These are phyloP conservation scores for Naganishia vishniacii DNA, from an alignment of 768 basidiomycete genomes.

Conservation along the genomic window DNA sequence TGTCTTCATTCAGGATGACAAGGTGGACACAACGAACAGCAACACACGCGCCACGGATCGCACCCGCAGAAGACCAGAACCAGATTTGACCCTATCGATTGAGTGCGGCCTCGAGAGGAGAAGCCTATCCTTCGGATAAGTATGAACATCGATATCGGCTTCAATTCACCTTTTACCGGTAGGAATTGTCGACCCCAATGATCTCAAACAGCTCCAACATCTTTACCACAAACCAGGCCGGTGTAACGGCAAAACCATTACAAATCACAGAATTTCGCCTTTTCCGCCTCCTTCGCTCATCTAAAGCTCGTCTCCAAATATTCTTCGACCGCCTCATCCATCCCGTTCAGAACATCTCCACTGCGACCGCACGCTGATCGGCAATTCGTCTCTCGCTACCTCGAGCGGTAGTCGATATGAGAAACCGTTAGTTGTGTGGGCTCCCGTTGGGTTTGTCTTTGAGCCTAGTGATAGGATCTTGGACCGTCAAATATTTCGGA, in stretches of 20 bases:
- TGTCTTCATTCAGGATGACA: neutral
- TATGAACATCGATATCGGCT: constrained; percentile 36
- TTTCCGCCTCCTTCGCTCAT: neutral
- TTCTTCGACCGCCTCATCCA: constrained; percentile 48
- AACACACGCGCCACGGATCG: neutral
- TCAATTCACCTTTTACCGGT: constrained; percentile 23
- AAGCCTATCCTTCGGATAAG: constrained; percentile 41
- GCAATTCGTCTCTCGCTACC: neutral
- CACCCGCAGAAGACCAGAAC: neutral
- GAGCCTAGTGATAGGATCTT: constrained; percentile 50
- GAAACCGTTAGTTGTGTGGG: constrained; percentile 2
- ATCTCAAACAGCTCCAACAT: neutral
- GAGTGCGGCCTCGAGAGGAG: constrained; percentile 5
- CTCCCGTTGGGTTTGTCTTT: constrained; percentile 24
- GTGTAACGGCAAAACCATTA: constrained; percentile 19
- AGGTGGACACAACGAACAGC: neutral
- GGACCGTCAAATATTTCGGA: constrained; percentile 27
- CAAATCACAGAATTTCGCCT: constrained; percentile 17
- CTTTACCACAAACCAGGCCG: too few relatives aligned
- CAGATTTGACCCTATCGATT: constrained; percentile 1
- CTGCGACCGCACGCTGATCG: constrained; percentile 5
- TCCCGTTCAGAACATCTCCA: constrained; percentile 40
- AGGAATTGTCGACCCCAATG: constrained; percentile 26
- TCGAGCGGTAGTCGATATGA: neutral
- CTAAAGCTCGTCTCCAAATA: constrained; percentile 17